Evolutionary conservation across 2,329 filamentous ascomycete species (phyloP).

Genomic region (Tolypocladium amazonense): DNA sequence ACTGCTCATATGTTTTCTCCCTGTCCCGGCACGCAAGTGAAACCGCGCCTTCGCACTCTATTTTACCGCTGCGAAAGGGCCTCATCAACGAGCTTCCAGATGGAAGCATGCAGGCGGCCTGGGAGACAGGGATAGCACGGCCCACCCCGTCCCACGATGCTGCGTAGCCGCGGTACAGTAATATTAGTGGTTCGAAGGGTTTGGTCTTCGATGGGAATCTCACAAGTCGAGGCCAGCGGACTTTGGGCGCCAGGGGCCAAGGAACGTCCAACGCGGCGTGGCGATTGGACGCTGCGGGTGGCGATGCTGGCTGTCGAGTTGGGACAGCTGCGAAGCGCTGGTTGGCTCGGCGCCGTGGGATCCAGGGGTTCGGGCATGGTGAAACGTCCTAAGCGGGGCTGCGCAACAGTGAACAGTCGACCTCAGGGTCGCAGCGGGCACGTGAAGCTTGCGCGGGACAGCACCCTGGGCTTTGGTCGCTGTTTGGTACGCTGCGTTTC

Average conservation of each 20-base stretch:
- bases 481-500: background rate
- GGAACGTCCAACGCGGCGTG: background rate
- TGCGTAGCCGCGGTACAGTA: background rate
- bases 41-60: background rate
- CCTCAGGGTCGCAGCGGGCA: no score
- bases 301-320: background rate
- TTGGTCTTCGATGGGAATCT: background rate
- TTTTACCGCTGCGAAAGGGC: background rate
- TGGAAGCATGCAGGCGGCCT: background rate
- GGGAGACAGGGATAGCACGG: background rate
- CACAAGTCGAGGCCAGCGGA: background rate
- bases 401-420: background rate
- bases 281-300: background rate
- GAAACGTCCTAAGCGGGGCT: constrained; percentile 2
- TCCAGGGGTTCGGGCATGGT: background rate
- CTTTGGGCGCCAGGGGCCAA: background rate
- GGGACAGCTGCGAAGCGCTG: background rate
- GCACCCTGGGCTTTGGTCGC: no score
- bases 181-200: background rate
- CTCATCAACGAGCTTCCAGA: background rate
- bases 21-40: background rate
- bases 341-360: background rate
- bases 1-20: background rate
- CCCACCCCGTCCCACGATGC: background rate
- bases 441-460: no score